These are phyloP conservation scores for Ustilago xerochloae DNA, from an alignment of 1,284 basidiomycete genomes.

Conservation along the genomic window DNA sequence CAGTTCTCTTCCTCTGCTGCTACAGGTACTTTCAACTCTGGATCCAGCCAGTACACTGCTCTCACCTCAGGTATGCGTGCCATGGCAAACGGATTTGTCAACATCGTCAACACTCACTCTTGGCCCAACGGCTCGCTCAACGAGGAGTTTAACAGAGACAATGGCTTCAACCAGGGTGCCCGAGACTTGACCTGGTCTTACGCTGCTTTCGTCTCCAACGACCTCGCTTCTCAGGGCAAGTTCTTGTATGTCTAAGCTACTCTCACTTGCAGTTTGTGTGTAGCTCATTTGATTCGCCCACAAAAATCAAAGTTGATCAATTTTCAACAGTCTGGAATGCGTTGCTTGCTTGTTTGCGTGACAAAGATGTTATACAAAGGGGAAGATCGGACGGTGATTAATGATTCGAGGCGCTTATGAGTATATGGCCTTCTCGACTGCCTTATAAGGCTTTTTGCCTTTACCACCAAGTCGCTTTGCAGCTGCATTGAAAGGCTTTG, in stretches of 20 bases:
- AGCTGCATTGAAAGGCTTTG: slow-evolving; percentile 5
- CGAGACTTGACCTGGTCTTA: slow-evolving; percentile 59
- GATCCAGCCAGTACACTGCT: slow-evolving; percentile 20
- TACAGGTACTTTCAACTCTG: slow-evolving; percentile 24
- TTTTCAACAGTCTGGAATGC: too few species aligned
- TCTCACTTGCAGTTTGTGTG: too few species aligned
- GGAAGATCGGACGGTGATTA: neutral
- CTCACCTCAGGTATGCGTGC: slow-evolving; percentile 41
- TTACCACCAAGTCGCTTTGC: slow-evolving; percentile 2
- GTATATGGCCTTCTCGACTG: slow-evolving; percentile 27
- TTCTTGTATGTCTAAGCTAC: slow-evolving; percentile 16
- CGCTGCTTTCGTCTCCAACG: slow-evolving; percentile 49
- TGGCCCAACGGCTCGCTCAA: slow-evolving; percentile 50
- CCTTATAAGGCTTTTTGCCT: slow-evolving; percentile 16
- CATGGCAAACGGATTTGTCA: slow-evolving; percentile 48
- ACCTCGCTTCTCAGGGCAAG: slow-evolving; percentile 33
- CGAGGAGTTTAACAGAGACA: slow-evolving; percentile 50
- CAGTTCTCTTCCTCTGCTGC: slow-evolving; percentile 38
- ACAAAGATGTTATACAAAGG: neutral
- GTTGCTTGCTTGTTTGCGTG: too few species aligned
- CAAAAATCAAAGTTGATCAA: too few species aligned
- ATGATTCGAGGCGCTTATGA: neutral
- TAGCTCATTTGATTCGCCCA: too few species aligned
- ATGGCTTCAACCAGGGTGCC: slow-evolving; percentile 51
- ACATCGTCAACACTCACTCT: slow-evolving; percentile 42